A percentile compares a stretch with the other conserved stretches of the same genome.
Conservation (phyloP, 2,329 filamentous ascomycete genomes). For the Cordyceps fumosorosea region DNA sequence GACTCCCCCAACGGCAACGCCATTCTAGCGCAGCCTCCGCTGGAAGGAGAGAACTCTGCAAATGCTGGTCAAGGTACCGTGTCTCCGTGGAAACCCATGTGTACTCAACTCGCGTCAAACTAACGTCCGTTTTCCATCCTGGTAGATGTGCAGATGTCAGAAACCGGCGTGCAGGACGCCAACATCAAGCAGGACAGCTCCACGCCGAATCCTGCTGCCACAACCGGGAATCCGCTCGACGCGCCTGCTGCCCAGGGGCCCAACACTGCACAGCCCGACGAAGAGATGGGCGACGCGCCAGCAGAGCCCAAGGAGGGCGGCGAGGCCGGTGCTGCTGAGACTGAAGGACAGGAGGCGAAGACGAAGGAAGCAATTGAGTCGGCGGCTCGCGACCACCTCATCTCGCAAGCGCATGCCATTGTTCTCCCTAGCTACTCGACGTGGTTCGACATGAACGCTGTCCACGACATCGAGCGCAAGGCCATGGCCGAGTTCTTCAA, state of each 20-base stretch:
- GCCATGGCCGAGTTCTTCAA: slow-evolving; percentile 98
- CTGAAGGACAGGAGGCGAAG: slow-evolving; percentile 52
- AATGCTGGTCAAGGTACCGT: slow-evolving; percentile 41
- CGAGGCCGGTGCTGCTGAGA: slow-evolving; percentile 40
- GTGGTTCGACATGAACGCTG: slow-evolving; percentile 96
- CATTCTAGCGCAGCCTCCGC: slow-evolving; percentile 43
- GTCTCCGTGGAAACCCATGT: background rate
- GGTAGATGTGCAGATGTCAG: slow-evolving; percentile 59
- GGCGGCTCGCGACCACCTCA: slow-evolving; percentile 83
- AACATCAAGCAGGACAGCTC: slow-evolving; percentile 55
- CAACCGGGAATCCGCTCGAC: slow-evolving; percentile 60
- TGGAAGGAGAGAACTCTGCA: slow-evolving; percentile 37
- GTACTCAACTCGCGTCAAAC: background rate
- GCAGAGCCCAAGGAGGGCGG: slow-evolving; percentile 45
- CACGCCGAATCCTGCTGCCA: slow-evolving; percentile 47
- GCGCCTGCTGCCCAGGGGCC: slow-evolving; percentile 52
- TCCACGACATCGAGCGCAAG: slow-evolving; percentile 89
- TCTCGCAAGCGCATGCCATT: slow-evolving; percentile 90
- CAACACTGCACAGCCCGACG: slow-evolving; percentile 61
- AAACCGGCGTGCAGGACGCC: slow-evolving; percentile 39
- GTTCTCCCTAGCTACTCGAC: slow-evolving; percentile 96
- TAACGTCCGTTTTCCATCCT: background rate
- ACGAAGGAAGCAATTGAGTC: slow-evolving; percentile 78
- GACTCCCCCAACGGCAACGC: slow-evolving; percentile 43
- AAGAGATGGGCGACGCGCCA: slow-evolving; percentile 69